Evolutionary conservation across 805 yeast genomes (phyloP).

Genomic region (Yarrowia keelungensis): DNA sequence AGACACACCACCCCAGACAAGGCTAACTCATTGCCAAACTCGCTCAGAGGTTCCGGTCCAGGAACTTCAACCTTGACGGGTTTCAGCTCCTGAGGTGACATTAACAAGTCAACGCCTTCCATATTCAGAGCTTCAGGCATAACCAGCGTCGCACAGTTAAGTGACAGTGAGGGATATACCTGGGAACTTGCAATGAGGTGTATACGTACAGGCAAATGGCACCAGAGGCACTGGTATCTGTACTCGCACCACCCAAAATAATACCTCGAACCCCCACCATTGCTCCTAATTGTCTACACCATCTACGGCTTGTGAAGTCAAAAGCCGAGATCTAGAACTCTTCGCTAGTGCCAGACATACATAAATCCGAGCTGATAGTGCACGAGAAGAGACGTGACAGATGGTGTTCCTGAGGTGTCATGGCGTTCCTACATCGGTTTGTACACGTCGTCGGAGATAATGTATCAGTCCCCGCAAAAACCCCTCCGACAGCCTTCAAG

Average conservation of each 20-base stretch:
- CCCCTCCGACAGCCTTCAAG: not conserved
- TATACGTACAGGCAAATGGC: too few relatives aligned
- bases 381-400: too few relatives aligned
- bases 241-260: too few relatives aligned
- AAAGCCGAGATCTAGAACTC: constrained; percentile 1
- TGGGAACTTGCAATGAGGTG: too few relatives aligned
- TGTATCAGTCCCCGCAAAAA: too few relatives aligned
- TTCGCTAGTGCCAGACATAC: not conserved
- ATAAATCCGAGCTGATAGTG: not conserved
- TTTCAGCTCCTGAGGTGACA: not conserved
- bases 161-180: too few relatives aligned
- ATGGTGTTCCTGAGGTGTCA: too few relatives aligned
- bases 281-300: not conserved
- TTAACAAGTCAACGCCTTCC: not conserved
- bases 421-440: too few relatives aligned
- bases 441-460: too few relatives aligned
- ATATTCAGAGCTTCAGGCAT: not conserved
- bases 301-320: constrained; percentile 2
- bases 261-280: too few relatives aligned
- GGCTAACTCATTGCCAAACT: not conserved
- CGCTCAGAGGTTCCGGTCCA: not conserved
- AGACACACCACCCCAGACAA: not conserved
- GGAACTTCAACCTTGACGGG: not conserved
- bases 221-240: too few relatives aligned
- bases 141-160: too few relatives aligned